phyloP scores from a whole-genome alignment of 2,329 filamentous ascomycete species.

The Pyricularia sp. region DNA sequence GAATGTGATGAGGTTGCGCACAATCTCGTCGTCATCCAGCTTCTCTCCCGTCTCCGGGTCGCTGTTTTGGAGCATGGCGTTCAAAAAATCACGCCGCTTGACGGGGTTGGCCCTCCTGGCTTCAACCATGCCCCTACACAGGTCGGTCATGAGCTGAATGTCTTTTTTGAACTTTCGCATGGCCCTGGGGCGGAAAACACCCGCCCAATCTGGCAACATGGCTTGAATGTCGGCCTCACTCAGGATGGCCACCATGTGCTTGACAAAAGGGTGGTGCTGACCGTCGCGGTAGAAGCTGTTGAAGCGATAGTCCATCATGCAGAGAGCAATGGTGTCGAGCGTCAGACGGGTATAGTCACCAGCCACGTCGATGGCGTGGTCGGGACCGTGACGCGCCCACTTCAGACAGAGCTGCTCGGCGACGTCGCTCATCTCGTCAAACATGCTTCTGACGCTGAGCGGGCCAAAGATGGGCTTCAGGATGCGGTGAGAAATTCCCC shows the following conservation, averaged over 20 bases:
- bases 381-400: slow-evolving; percentile 1
- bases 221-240: slow-evolving; percentile 8
- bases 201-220: slow-evolving; percentile 22
- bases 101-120: slow-evolving; percentile 23
- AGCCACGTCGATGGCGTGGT: not conserved
- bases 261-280: slow-evolving; percentile 53
- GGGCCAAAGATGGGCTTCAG: not conserved
- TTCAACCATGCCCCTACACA: slow-evolving; percentile 9
- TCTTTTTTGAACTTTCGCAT: slow-evolving; percentile 8
- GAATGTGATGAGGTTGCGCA: slow-evolving; percentile 17
- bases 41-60: slow-evolving; percentile 14
- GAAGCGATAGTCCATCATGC: slow-evolving; percentile 64
- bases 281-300: slow-evolving; percentile 64
- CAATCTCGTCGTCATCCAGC: slow-evolving; percentile 14
- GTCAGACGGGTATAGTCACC: slow-evolving; percentile 62
- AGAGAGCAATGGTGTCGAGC: slow-evolving; percentile 63
- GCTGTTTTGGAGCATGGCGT: slow-evolving; percentile 30
- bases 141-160: slow-evolving; percentile 7
- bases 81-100: slow-evolving; percentile 42
- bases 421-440: slow-evolving; percentile 3
- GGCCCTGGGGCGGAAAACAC: not conserved
- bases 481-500: not conserved
- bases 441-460: slow-evolving; percentile 1
- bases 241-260: slow-evolving; percentile 32
- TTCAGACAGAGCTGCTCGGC: not conserved